Conservation (phyloP, 495 filamentous ascomycete species). For the Ascobolus immersus region DNA sequence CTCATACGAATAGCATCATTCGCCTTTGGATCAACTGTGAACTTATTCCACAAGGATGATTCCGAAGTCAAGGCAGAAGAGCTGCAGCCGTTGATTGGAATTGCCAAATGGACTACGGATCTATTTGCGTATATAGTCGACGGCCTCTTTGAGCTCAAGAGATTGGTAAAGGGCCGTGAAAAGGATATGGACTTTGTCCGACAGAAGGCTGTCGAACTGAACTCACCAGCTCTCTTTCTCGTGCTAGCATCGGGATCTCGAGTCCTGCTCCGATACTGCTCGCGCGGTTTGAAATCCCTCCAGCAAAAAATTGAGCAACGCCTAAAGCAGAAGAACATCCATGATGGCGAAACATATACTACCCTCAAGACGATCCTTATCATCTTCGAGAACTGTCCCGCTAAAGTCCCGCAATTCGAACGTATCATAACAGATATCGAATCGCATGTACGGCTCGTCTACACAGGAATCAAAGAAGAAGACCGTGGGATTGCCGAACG, state of each 20-base stretch:
- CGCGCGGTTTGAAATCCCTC: constrained; percentile 13
- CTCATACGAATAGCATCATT: constrained; percentile 15
- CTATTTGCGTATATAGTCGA: constrained; percentile 15
- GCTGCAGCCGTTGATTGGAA: constrained; percentile 12
- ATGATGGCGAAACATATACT: constrained; percentile 12
- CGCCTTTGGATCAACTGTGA: constrained; percentile 14
- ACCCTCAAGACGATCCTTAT: constrained; percentile 13
- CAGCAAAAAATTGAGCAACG: constrained; percentile 8
- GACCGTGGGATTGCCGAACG: constrained; percentile 15
- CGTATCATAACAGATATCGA: constrained; percentile 17
- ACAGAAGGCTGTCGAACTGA: constrained; percentile 10
- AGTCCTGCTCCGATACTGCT: constrained; percentile 15
- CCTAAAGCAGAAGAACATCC: constrained; percentile 3
- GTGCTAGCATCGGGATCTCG: constrained; percentile 14
- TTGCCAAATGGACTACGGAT: constrained; percentile 18
- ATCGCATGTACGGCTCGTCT: constrained; percentile 13
- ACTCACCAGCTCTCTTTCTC: constrained; percentile 17
- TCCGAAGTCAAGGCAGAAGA: constrained; percentile 8
- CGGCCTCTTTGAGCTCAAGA: constrained; percentile 16
- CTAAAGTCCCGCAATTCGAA: constrained; percentile 16
- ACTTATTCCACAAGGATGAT: constrained; percentile 6
- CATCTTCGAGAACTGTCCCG: constrained; percentile 14
- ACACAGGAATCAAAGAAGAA: constrained; percentile 12
- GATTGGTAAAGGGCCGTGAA: constrained; percentile 8
- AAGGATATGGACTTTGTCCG: constrained; percentile 12